phyloP scores from a whole-genome alignment of 1,284 basidiomycete species.

The Pterula multifida region DNA sequence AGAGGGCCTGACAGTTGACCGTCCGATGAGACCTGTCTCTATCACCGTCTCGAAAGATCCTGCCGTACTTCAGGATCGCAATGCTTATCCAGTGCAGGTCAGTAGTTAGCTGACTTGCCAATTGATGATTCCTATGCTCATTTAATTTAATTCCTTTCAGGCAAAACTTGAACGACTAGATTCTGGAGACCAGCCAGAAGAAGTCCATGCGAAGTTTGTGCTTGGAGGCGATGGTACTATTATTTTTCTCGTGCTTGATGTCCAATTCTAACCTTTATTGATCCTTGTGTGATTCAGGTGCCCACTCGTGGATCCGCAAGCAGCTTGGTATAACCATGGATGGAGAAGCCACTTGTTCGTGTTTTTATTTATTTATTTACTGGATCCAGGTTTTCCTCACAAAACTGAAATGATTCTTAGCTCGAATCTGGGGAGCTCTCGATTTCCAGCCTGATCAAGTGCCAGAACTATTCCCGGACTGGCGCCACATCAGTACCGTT shows the following conservation, averaged over 20 bases:
- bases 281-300: slow-evolving; percentile 20
- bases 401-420: background rate
- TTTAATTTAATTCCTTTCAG: background rate
- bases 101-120: background rate
- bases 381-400: no score
- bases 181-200: background rate
- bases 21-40: slow-evolving; percentile 24
- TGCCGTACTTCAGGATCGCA: slow-evolving; percentile 11
- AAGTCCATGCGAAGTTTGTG: slow-evolving; percentile 35
- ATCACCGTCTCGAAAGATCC: slow-evolving; percentile 22
- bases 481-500: background rate
- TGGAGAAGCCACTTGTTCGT: background rate
- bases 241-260: background rate
- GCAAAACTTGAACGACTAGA: background rate
- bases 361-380: background rate
- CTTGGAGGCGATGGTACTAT: slow-evolving; percentile 38
- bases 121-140: background rate
- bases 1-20: slow-evolving; percentile 26
- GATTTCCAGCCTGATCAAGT: background rate
- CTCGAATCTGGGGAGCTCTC: slow-evolving; percentile 15
- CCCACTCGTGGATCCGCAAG: slow-evolving; percentile 43
- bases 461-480: slow-evolving; percentile 1
- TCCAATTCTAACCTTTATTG: background rate
- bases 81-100: slow-evolving; percentile 17
- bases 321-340: slow-evolving; percentile 7